A percentile compares a stretch with the other conserved stretches of the same genome.
Evolutionary conservation across 139 green algal species (phyloP).

Genomic region (Picochlorum sp.): DNA sequence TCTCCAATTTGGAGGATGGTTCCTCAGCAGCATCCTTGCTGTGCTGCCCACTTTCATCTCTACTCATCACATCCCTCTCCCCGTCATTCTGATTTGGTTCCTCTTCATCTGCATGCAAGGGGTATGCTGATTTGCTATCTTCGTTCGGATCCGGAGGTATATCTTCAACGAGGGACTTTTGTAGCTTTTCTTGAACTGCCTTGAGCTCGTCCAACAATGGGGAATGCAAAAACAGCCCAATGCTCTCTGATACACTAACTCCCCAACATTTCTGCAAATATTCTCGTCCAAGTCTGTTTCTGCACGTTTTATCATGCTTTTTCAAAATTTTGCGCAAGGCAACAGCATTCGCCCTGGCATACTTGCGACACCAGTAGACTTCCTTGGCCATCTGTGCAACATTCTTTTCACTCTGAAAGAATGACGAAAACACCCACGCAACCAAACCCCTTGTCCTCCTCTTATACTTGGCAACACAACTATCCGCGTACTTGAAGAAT

Average conservation of each 20-base stretch:
- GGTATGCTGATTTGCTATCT: neutral
- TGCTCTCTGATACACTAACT: neutral
- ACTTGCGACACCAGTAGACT: slow-evolving; percentile 42
- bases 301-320: slow-evolving; percentile 43
- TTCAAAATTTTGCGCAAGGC: slow-evolving; percentile 51
- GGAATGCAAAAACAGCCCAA: slow-evolving; percentile 39
- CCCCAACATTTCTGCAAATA: slow-evolving; percentile 38
- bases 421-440: neutral
- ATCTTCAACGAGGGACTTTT: neutral
- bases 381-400: slow-evolving; percentile 16
- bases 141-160: neutral
- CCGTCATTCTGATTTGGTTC: neutral
- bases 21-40: neutral
- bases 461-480: neutral
- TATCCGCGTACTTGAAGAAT: neutral
- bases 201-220: slow-evolving; percentile 43
- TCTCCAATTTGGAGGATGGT: neutral
- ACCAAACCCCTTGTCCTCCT: neutral
- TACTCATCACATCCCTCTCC: neutral
- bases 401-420: neutral
- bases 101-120: neutral
- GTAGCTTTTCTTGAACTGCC: slow-evolving; percentile 29
- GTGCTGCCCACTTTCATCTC: neutral
- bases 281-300: slow-evolving; percentile 20
- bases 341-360: slow-evolving; percentile 33